Base-by-base conservation (phyloP, 140 eudicot species). In the Erigeron philadelphicus region DNA sequence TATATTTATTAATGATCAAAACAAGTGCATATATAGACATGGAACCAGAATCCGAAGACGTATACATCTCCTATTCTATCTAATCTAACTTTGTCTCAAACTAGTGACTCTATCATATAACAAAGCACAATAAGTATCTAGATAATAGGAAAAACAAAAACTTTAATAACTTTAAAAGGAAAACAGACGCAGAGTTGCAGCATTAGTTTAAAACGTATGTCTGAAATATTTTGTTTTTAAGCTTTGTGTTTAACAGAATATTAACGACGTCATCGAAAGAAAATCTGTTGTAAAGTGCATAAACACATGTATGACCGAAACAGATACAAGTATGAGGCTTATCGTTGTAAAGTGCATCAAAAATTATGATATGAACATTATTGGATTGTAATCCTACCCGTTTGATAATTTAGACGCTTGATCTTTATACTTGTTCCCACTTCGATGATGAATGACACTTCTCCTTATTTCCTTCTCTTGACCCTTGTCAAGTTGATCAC, bases 401-500 rank as follows among this genome's bases (percentile, higher is more conserved):
- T 79, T 85, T 69, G 66, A 54, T 46, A 55, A 72, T 43, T 78
- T 82, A 9, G 74, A 48, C 3, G 47, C 71, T 54, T 82, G 82
- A 64, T 88, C 85, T 47, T 63, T 84, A 75, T 82, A 85, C 62
- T 79, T 81, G 68, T 79, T 85, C 71, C 77, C 81, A 50, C 73
- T 72, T 68, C 77, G 78, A 67, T 75, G 84, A 80, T 70, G 76
- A 82, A 35, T 64, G 49, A 61, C 80, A 71, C 54, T 75, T 85
- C 79, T 78, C 52, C 75, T 70, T 38, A 74, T 59, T 78, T 81
- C 86, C 79, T 61, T 81, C 8, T 79, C 84, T 64, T 64, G 76
- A 76, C 78, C 83, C 73, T 60, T 72, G 31, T 80, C 70, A 4
- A 76, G 72, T 43, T 73, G 84, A 15, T 79, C 86, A 72, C 65